phyloP scores from a whole-genome alignment of 352 stramenopile species.

The Phytophthora citricola region DNA sequence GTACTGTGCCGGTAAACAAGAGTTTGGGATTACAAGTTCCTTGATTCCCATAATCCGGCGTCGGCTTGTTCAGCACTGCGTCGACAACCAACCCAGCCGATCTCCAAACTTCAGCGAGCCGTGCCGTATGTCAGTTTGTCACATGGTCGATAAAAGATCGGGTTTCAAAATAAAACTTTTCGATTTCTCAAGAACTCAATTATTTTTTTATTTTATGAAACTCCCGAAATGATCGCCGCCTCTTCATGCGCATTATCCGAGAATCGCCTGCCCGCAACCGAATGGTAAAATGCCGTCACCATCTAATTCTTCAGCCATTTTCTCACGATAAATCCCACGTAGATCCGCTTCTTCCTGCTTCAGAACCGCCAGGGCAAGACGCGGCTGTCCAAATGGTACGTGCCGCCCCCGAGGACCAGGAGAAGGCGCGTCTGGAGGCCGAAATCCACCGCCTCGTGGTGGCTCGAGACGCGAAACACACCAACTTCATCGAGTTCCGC shows the following conservation, averaged over 20 bases:
- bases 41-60: too few species aligned
- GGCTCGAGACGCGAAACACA: conserved; percentile 90
- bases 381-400: conserved; percentile 99
- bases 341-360: conserved; percentile 98
- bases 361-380: conserved; percentile 99
- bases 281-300: conserved; percentile 19
- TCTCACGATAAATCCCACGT: conserved; percentile 6
- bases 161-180: too few species aligned
- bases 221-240: not conserved
- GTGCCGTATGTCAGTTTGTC: too few species aligned
- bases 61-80: too few species aligned
- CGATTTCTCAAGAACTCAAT: too few species aligned
- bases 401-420: conserved; percentile 84
- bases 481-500: conserved; percentile 97
- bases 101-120: too few species aligned
- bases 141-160: too few species aligned
- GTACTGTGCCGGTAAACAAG: too few species aligned
- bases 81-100: too few species aligned
- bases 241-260: conserved; percentile 20
- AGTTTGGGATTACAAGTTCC: too few species aligned
- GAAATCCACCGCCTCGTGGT: conserved; percentile 93
- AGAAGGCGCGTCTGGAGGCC: conserved; percentile 86
- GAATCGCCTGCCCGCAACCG: not conserved
- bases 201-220: not conserved
- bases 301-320: not conserved